Base-by-base conservation (phyloP, 257 asterid genomes). In the Plantago major region DNA sequence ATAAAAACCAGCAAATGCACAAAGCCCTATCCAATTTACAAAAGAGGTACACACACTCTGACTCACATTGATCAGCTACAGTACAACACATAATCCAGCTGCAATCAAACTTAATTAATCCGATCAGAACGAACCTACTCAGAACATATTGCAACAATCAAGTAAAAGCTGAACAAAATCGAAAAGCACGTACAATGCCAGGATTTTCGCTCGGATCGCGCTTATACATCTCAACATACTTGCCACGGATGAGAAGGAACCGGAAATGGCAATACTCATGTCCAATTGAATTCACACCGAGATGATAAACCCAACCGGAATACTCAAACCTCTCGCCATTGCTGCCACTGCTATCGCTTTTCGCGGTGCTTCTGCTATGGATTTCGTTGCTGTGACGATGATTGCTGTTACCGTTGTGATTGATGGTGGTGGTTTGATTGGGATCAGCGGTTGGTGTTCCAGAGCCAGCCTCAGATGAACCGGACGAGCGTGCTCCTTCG, bases 231-330 rank as follows among this genome's bases (percentile, higher is more conserved):
- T 81, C 80, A 42, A 79, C 67, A 52, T 64, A 59, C 75, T 71
- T 77, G 45, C 89, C 89, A 19, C 89, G 84, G 28, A 84, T 77
- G 63, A 62, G 60, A n/a, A 84, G 76, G 66, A 71, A 84, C 6
- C 92, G 73, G 28, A 73, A 72, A 62, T 82, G 89, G 64, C 88
- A 81, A 73, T 73, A 84, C 55, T 84, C 89, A 13, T 63, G 89
- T 1, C 92, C 92, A 47, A 84, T 79, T 46, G 86, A 71, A 75
- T 79, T 84, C 15, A 77, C 78, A 22, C 92, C 92, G 49, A 84
- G 55, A 70, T 84, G 92, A 60, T 79, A 84, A 19, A 84, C 82
- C 86, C 89, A 84, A 4, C 92, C 89, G 53, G 63, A 82, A 66
- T 68, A 82, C 69, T 84, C 84, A 51, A 77, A 75, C 60, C 60